Evolutionary conservation across 1,284 basidiomycete species (phyloP).

Genomic region (Ceratobasidium sp.): DNA sequence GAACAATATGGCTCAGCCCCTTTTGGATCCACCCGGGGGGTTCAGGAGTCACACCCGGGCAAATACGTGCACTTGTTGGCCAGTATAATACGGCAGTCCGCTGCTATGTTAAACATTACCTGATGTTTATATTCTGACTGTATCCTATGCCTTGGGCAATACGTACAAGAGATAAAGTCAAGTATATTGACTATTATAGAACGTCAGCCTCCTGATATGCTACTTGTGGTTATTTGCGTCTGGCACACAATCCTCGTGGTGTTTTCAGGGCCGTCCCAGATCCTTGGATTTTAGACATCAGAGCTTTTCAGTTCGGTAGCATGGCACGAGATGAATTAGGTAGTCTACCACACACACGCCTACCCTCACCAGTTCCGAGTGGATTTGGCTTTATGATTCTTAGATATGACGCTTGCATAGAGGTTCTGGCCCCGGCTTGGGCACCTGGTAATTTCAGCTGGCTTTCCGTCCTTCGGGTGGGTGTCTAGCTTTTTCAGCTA

Average conservation of each 20-base stretch:
- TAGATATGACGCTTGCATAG: conserved; percentile 1
- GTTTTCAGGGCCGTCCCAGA: conserved; percentile 22
- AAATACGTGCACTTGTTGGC: too few relatives aligned
- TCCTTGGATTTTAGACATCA: conserved; percentile 9
- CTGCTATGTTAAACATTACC: too few relatives aligned
- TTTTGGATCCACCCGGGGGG: too few relatives aligned
- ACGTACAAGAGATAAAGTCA: background rate
- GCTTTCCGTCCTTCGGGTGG: conserved; percentile 13
- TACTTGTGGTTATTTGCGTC: background rate
- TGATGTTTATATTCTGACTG: too few relatives aligned
- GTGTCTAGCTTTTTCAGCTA: conserved; percentile 14
- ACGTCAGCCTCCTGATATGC: background rate
- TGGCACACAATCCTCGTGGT: background rate
- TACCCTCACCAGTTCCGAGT: conserved; percentile 9
- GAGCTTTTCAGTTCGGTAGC: conserved; percentile 13
- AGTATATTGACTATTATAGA: background rate
- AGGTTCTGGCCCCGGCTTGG: conserved; percentile 15
- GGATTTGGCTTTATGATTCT: conserved; percentile 32
- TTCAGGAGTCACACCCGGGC: too few relatives aligned
- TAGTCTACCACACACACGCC: conserved; percentile 10
- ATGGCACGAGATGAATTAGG: conserved; percentile 34
- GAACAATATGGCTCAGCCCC: too few relatives aligned
- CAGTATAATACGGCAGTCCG: too few relatives aligned
- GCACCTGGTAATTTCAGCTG: background rate
- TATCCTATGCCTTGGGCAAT: too few relatives aligned